Evolutionary conservation across 2,329 filamentous ascomycete genomes (phyloP).

Genomic region (Colletotrichum kahawae): DNA sequence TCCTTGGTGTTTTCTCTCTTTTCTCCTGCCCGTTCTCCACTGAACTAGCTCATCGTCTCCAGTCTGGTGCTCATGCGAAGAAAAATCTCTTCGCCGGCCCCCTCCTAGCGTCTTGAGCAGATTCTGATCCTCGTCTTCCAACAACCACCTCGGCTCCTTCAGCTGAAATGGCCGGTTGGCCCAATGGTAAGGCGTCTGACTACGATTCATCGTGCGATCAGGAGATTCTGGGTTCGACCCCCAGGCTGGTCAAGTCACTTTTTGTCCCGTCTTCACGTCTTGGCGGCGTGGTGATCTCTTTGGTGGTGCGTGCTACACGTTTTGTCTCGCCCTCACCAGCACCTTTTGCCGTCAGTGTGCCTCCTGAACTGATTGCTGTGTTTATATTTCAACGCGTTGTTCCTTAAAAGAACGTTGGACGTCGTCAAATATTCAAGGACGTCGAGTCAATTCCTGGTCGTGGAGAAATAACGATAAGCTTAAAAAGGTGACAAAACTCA

Average conservation of each 20-base stretch:
- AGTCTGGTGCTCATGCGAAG: not conserved
- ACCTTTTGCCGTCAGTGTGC: not conserved
- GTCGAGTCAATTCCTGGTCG: not conserved
- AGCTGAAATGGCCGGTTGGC: slow-evolving; percentile 27
- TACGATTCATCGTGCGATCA: slow-evolving; percentile 31
- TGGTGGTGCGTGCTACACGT: not conserved
- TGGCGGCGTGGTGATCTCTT: not conserved
- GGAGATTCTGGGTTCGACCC: slow-evolving; percentile 24
- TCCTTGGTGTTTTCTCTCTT: not conserved
- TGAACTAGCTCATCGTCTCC: not conserved
- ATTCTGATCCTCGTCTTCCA: not conserved
- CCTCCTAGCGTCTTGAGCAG: not conserved
- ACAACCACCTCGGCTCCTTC: not conserved
- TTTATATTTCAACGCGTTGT: not conserved
- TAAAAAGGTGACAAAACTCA: slow-evolving; percentile 18
- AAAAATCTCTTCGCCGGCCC: not conserved
- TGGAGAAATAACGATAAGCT: not conserved
- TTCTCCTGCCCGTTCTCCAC: not conserved
- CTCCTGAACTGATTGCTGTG: not conserved
- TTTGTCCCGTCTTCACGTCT: not conserved
- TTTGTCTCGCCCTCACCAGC: not conserved
- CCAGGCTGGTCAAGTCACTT: slow-evolving; percentile 17
- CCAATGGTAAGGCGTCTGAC: slow-evolving; percentile 49
- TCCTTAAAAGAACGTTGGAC: too few relatives aligned
- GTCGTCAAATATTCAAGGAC: not conserved